phyloP scores from a whole-genome alignment of 2,329 filamentous ascomycete species.

The Fusarium nelsonii region DNA sequence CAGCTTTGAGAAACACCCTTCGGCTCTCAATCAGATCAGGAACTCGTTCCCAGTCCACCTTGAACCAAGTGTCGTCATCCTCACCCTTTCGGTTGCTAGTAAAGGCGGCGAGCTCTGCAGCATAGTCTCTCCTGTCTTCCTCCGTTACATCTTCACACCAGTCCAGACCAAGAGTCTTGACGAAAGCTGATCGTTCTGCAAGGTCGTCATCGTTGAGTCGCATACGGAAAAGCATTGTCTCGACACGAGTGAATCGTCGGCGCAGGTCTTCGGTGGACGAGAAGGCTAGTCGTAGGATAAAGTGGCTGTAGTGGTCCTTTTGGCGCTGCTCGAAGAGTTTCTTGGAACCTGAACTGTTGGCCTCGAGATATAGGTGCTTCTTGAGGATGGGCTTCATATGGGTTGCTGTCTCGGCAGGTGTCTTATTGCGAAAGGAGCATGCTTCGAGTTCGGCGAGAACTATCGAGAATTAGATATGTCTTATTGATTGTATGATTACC shows the following conservation, averaged over 20 bases:
- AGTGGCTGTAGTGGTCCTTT: conserved; percentile 98
- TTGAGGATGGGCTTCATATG: conserved; percentile 90
- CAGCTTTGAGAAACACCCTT: conserved; percentile 79
- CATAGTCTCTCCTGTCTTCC: conserved; percentile 77
- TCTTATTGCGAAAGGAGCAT: conserved; percentile 93
- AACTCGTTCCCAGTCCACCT: conserved; percentile 94
- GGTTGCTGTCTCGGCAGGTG: conserved; percentile 80
- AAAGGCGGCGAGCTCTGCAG: conserved; percentile 70
- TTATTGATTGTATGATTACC: accelerated
- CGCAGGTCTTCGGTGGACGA: conserved; percentile 91
- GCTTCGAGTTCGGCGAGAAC: conserved; percentile 91
- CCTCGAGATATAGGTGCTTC: conserved; percentile 85
- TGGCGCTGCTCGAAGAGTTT: conserved; percentile 80
- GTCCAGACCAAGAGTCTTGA: conserved; percentile 80
- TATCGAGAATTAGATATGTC: conserved; percentile 51
- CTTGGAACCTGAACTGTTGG: conserved; percentile 74
- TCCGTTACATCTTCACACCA: conserved; percentile 91
- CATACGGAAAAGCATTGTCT: conserved; percentile 89
- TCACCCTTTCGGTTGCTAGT: conserved; percentile 53
- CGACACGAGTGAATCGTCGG: conserved; percentile 85
- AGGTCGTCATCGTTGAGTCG: conserved; percentile 82
- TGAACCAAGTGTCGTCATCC: conserved; percentile 93
- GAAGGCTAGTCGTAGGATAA: conserved; percentile 94
- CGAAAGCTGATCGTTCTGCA: conserved; percentile 79
- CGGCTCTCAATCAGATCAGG: conserved; percentile 88